Evolutionary conservation across 2,329 filamentous ascomycete species (phyloP).

Genomic region (Coniochaeta sp.): DNA sequence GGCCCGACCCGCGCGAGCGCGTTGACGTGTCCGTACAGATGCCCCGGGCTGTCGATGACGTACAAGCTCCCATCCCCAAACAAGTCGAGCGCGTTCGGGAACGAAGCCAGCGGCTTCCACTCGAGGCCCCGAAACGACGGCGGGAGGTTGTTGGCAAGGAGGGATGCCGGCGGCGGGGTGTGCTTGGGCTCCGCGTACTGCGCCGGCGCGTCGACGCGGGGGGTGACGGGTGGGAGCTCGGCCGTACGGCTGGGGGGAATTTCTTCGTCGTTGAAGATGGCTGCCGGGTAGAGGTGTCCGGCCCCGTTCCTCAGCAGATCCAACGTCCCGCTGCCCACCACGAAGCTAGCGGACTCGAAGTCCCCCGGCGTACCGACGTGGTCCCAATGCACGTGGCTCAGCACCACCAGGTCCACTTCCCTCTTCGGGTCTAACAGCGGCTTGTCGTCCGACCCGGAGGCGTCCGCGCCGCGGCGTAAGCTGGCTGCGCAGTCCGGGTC

Average conservation of each 20-base stretch:
- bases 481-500: slow-evolving; percentile 34
- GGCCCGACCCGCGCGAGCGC: slow-evolving; percentile 32
- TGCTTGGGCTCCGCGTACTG: slow-evolving; percentile 10
- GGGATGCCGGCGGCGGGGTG: slow-evolving; percentile 10
- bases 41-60: slow-evolving; percentile 42
- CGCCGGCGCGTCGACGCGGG: slow-evolving; percentile 3
- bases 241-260: slow-evolving; percentile 23
- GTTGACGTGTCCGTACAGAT: slow-evolving; percentile 44
- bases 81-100: slow-evolving; percentile 37
- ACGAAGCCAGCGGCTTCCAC: slow-evolving; percentile 35
- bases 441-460: no score
- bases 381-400: slow-evolving; percentile 52
- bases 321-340: slow-evolving; percentile 41
- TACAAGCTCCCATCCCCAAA: slow-evolving; percentile 38
- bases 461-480: slow-evolving; percentile 22
- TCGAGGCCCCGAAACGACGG: slow-evolving; percentile 15
- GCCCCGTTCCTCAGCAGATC: slow-evolving; percentile 28
- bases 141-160: slow-evolving; percentile 14
- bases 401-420: slow-evolving; percentile 26
- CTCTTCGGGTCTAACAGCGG: slow-evolving; percentile 7
- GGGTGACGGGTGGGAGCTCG: slow-evolving; percentile 31
- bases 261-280: slow-evolving; percentile 22
- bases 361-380: slow-evolving; percentile 49
- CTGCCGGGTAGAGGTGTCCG: slow-evolving; percentile 18
- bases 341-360: slow-evolving; percentile 39